phyloP scores from a whole-genome alignment of 768 basidiomycete genomes.

The Pleurotus eryngii region DNA sequence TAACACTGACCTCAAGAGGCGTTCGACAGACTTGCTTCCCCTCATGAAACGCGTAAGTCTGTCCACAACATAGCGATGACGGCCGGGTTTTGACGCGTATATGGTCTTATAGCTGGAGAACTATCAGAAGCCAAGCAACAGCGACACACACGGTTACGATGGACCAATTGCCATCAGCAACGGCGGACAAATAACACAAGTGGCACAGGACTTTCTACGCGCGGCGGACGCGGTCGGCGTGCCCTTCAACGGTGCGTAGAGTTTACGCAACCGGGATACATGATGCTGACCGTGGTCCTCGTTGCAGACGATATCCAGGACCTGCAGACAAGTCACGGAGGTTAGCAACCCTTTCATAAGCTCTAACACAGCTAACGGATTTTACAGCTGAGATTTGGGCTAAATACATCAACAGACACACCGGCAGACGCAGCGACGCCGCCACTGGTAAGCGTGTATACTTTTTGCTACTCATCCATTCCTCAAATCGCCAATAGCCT shows the following conservation, averaged over 20 bases:
- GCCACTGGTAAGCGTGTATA: conserved; percentile 46
- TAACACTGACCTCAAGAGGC: too few relatives aligned
- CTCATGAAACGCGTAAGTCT: conserved; percentile 62
- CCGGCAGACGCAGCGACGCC: conserved; percentile 68
- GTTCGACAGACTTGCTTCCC: conserved; percentile 52
- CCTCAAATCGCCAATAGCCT: conserved; percentile 33
- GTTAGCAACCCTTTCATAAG: background rate
- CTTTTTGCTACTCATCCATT: background rate
- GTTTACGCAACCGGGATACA: background rate
- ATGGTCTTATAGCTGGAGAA: conserved; percentile 60
- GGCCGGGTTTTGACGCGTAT: background rate
- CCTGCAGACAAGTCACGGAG: conserved; percentile 8
- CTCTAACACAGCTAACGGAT: conserved; percentile 47
- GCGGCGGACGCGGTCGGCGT: conserved; percentile 58
- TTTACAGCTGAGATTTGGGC: conserved; percentile 60
- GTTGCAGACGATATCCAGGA: conserved; percentile 61
- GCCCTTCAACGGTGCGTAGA: conserved; percentile 57
- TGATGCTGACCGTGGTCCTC: background rate
- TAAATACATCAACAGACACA: conserved; percentile 74
- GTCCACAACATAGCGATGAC: background rate
- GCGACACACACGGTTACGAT: conserved; percentile 65
- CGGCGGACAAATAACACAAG: conserved; percentile 58
- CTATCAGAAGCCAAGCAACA: conserved; percentile 72
- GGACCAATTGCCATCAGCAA: conserved; percentile 75
- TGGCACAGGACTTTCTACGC: conserved; percentile 69